These are phyloP conservation scores for Intubia oerlemansii DNA, from an alignment of 2,329 filamentous ascomycete genomes.

Conservation along the genomic window DNA sequence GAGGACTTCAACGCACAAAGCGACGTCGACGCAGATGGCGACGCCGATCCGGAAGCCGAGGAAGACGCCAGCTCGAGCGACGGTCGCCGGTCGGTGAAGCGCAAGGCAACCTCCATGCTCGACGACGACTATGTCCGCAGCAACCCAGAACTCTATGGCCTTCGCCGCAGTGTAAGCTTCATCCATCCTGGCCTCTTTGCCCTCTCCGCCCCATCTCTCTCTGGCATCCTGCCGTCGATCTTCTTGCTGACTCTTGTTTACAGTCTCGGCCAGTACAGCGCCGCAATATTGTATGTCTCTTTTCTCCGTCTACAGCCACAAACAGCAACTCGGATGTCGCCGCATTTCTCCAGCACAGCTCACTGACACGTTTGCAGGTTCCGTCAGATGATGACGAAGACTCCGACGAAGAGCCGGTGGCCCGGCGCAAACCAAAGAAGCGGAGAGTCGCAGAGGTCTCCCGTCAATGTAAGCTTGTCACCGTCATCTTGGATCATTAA, in stretches of 20 bases:
- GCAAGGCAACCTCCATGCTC: constrained; percentile 38
- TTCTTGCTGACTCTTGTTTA: constrained; percentile 13
- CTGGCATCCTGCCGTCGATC: too few species aligned
- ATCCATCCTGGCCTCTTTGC: constrained; percentile 4
- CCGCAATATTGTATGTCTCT: constrained; percentile 29
- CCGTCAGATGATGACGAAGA: constrained; percentile 35
- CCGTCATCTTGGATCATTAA: too few species aligned
- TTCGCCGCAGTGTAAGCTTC: constrained; percentile 69
- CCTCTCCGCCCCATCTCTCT: neutral
- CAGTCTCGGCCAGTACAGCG: constrained; percentile 36
- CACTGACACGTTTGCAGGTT: too few species aligned
- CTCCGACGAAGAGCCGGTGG: too few species aligned
- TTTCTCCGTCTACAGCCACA: neutral
- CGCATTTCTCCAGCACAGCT: too few species aligned
- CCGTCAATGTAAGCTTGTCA: constrained; percentile 6
- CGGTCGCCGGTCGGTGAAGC: constrained; percentile 49
- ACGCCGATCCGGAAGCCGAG: constrained; percentile 27
- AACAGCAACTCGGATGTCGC: too few species aligned
- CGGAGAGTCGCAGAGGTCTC: constrained; percentile 28
- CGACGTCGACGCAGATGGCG: constrained; percentile 25
- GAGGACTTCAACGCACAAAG: constrained; percentile 43
- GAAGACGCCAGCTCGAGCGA: constrained; percentile 49
- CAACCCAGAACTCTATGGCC: constrained; percentile 86
- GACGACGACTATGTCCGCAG: constrained; percentile 73
- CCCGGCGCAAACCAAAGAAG: constrained; percentile 42